These are phyloP conservation scores for Nyssa sinensis DNA, from an alignment of 148 eudicot genomes.

Conservation along the genomic window DNA sequence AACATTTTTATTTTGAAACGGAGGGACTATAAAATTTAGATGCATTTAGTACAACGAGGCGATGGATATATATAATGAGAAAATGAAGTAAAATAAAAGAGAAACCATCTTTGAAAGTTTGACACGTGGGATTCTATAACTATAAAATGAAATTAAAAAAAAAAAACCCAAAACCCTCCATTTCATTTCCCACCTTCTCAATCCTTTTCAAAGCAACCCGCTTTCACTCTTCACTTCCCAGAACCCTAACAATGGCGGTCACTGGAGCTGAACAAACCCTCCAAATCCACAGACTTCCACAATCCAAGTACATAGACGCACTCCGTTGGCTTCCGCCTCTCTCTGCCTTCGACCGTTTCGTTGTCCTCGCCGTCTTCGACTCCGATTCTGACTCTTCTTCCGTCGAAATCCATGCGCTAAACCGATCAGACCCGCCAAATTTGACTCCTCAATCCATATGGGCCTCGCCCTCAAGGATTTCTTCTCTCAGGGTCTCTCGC, in stretches of 20 bases:
- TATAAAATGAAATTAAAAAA: too few relatives aligned
- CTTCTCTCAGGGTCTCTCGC: constrained; percentile 50
- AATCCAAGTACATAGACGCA: constrained; percentile 57
- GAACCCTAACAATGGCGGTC: constrained; percentile 54
- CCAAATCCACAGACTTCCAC: constrained; percentile 60
- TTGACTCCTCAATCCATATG: constrained; percentile 43
- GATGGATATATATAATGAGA: too few relatives aligned
- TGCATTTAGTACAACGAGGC: too few relatives aligned
- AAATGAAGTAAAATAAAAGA: too few relatives aligned
- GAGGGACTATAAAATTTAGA: too few relatives aligned
- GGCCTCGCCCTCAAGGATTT: constrained; percentile 39
- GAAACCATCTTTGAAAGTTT: too few relatives aligned
- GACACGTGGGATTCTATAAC: too few relatives aligned
- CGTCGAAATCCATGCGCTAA: constrained; percentile 54
- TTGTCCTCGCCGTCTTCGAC: constrained; percentile 52
- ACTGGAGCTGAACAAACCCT: constrained; percentile 18
- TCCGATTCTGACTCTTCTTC: constrained; percentile 45
- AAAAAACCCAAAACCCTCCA: too few relatives aligned
- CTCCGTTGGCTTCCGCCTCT: constrained; percentile 67
- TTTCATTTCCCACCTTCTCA: background rate
- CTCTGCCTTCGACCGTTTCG: constrained; percentile 60
- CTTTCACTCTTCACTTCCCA: background rate
- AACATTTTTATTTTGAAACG: too few relatives aligned
- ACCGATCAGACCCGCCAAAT: constrained; percentile 22
- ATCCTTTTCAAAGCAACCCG: background rate